phyloP scores from a whole-genome alignment of 2,329 filamentous ascomycete genomes.

The Celoporthe dispersa region DNA sequence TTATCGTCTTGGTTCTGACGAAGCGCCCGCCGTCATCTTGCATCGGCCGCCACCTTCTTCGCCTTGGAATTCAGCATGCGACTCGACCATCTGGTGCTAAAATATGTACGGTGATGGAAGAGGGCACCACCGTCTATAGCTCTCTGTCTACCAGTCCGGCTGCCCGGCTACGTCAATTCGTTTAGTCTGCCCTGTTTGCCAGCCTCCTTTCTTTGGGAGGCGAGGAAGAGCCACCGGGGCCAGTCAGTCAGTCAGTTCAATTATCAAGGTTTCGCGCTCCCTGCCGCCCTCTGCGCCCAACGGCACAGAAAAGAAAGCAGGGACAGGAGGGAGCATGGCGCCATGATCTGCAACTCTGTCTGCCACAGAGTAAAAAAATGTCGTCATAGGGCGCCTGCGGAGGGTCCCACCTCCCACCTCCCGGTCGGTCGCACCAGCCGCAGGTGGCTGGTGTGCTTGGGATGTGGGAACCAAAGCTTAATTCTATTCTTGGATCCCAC shows the following conservation, averaged over 20 bases:
- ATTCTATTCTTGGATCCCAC: constrained; percentile 10
- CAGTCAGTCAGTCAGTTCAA: no score
- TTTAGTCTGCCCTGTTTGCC: background rate
- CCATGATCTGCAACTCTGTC: constrained; percentile 8
- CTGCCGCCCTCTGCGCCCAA: background rate
- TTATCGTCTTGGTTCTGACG: background rate
- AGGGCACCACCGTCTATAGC: background rate
- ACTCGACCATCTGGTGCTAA: background rate
- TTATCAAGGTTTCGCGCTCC: no score
- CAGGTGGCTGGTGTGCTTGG: background rate
- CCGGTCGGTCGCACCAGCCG: background rate
- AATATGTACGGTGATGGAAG: background rate
- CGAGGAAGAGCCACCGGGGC: background rate
- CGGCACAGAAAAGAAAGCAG: background rate
- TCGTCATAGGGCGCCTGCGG: background rate
- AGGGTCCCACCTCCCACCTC: background rate
- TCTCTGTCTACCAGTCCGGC: background rate
- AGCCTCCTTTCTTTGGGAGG: background rate
- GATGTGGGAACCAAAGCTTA: background rate
- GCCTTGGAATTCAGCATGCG: background rate
- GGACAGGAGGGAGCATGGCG: background rate
- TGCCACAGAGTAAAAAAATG: background rate
- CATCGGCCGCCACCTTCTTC: background rate
- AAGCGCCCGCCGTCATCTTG: background rate
- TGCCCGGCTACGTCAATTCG: constrained; percentile 9